phyloP scores from a whole-genome alignment of 176 grass and related monocot genomes.

The Coix lacrymajobi region DNA sequence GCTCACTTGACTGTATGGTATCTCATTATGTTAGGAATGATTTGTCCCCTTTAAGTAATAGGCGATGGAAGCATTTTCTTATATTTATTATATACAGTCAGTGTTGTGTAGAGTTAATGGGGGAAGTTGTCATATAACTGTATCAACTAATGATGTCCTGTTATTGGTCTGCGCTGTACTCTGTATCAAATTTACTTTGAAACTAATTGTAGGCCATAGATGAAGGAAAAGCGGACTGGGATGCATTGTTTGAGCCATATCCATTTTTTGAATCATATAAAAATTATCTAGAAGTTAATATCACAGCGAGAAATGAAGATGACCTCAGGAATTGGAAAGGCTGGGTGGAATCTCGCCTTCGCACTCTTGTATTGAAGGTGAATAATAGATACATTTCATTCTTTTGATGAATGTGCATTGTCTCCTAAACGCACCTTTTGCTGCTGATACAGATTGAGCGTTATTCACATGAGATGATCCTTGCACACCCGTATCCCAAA shows the following conservation, averaged over 20 bases:
- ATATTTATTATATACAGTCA: not conserved
- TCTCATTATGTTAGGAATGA: constrained; percentile 5
- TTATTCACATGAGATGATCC: constrained; percentile 62
- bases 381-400: constrained; percentile 23
- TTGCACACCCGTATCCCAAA: constrained; percentile 66
- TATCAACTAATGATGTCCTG: not conserved
- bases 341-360: constrained; percentile 92
- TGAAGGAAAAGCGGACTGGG: constrained; percentile 58
- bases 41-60: not conserved
- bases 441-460: constrained; percentile 57
- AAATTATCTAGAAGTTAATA: constrained; percentile 75
- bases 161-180: not conserved
- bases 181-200: not conserved
- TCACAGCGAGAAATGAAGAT: constrained; percentile 74
- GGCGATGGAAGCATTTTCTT: not conserved
- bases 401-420: not conserved
- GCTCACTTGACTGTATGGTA: not conserved
- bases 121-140: not conserved
- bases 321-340: constrained; percentile 93
- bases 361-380: constrained; percentile 84
- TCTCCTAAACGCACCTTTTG: constrained; percentile 6
- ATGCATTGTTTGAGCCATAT: constrained; percentile 66
- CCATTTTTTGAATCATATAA: constrained; percentile 91
- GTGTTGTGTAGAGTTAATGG: not conserved
- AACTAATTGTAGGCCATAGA: constrained; percentile 68